Percentiles rank a stretch among this genome's conserved stretches.
These are phyloP conservation scores for Basipetospora chlamydospora DNA, from an alignment of 2,329 filamentous ascomycete species.

Conservation along the genomic window DNA sequence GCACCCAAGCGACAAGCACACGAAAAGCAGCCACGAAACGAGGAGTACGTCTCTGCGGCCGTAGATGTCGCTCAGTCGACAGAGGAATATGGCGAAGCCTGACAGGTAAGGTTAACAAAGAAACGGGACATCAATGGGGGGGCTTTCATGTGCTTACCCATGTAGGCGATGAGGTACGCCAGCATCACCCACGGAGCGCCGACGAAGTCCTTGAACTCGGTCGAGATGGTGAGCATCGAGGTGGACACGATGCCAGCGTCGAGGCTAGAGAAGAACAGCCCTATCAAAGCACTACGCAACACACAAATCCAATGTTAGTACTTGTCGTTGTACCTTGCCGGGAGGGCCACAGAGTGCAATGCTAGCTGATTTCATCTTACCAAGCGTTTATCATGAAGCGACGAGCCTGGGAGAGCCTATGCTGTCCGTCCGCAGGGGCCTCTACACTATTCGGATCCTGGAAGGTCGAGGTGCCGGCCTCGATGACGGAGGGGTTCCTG, in stretches of 20 bases:
- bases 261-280: slow-evolving; percentile 40
- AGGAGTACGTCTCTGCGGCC: slow-evolving; percentile 36
- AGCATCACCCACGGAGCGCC: slow-evolving; percentile 41
- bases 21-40: slow-evolving; percentile 37
- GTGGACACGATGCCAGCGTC: slow-evolving; percentile 45
- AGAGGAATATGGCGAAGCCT: slow-evolving; percentile 43
- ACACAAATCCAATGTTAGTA: neutral
- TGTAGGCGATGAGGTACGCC: slow-evolving; percentile 41
- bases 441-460: too few relatives aligned
- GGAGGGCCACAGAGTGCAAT: neutral
- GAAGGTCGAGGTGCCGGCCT: too few relatives aligned
- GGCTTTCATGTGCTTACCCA: slow-evolving; percentile 22
- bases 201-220: slow-evolving; percentile 33
- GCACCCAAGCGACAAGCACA: slow-evolving; percentile 40
- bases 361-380: neutral
- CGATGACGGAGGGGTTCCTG: too few relatives aligned
- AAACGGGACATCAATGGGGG: neutral
- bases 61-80: slow-evolving; percentile 45
- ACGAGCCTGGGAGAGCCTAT: slow-evolving; percentile 1
- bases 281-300: slow-evolving; percentile 19
- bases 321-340: neutral
- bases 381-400: slow-evolving; percentile 8
- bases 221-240: slow-evolving; percentile 40
- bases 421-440: too few relatives aligned
- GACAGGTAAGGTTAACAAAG: neutral